Conservation (phyloP, 1,139 yeast species). For the Sugiyamaella pinicola region DNA sequence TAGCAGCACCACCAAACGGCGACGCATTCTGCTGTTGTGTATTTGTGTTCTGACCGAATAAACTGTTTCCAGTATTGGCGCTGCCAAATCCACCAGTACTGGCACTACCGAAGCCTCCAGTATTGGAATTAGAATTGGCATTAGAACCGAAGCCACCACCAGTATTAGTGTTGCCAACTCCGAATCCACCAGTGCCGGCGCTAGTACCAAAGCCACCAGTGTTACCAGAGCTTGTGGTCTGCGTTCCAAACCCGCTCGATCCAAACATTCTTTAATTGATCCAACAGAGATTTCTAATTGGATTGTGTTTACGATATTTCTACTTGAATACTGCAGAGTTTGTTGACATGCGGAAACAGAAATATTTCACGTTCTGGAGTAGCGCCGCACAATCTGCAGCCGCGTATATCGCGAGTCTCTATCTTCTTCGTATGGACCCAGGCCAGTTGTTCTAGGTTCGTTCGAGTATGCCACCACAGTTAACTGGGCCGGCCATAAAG, state of each 20-base stretch:
- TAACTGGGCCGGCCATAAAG: no score
- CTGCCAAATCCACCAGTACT: slow-evolving; percentile 15
- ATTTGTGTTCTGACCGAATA: slow-evolving; percentile 30
- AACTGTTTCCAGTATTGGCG: slow-evolving; percentile 3
- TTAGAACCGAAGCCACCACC: no score
- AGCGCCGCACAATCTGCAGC: slow-evolving; percentile 6
- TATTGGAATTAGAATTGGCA: no score
- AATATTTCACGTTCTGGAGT: slow-evolving; percentile 12
- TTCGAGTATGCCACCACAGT: background rate
- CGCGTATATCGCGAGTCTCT: background rate
- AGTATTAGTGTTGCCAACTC: slow-evolving; percentile 2
- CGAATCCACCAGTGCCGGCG: background rate
- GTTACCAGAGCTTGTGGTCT: slow-evolving; percentile 11
- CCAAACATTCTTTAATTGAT: slow-evolving; percentile 13
- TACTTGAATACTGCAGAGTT: no score
- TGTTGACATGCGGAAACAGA: background rate
- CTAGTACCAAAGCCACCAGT: slow-evolving; percentile 21
- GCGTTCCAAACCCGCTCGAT: slow-evolving; percentile 22
- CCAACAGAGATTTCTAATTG: background rate
- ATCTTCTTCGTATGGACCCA: background rate
- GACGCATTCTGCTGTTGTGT: slow-evolving; percentile 32
- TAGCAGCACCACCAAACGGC: background rate
- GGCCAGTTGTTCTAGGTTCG: background rate
- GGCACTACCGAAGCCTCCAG: slow-evolving; percentile 20
- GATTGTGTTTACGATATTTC: slow-evolving; percentile 4